phyloP scores from a whole-genome alignment of 2,329 filamentous ascomycete genomes.

The Fusarium temperatum region DNA sequence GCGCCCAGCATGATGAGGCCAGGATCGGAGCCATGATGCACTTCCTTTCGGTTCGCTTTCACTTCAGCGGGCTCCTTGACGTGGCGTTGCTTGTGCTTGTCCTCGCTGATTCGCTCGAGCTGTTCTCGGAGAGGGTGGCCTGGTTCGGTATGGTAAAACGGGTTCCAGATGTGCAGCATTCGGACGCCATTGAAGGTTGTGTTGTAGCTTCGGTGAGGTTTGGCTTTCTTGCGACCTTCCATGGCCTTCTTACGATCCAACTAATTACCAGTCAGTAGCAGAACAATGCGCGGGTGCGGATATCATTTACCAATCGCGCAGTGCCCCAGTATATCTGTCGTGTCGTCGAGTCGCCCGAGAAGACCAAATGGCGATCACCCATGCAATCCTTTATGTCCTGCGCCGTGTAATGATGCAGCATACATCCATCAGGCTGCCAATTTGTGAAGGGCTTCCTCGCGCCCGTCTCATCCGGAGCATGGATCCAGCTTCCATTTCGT shows the following conservation, averaged over 20 bases:
- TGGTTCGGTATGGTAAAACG: constrained; percentile 61
- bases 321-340: constrained; percentile 68
- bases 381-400: constrained; percentile 64
- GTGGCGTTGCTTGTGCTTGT: constrained; percentile 22
- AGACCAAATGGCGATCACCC: constrained; percentile 60
- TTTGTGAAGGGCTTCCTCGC: constrained; percentile 50
- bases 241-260: constrained; percentile 35
- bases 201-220: constrained; percentile 37
- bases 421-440: constrained; percentile 70
- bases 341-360: constrained; percentile 68
- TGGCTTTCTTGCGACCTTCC: not conserved
- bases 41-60: not conserved
- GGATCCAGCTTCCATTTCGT: constrained; percentile 60
- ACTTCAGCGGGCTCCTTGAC: not conserved
- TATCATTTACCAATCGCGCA: constrained; percentile 41
- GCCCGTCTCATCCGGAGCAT: constrained; percentile 44
- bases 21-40: constrained; percentile 27
- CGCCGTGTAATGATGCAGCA: constrained; percentile 63
- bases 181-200: constrained; percentile 56
- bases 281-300: not conserved
- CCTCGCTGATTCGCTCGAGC: constrained; percentile 32
- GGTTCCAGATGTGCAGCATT: constrained; percentile 70
- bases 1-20: constrained; percentile 40
- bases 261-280: constrained; percentile 14
- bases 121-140: constrained; percentile 33